phyloP scores from a whole-genome alignment of 139 green algal species.

The Haematococcus sp. region DNA sequence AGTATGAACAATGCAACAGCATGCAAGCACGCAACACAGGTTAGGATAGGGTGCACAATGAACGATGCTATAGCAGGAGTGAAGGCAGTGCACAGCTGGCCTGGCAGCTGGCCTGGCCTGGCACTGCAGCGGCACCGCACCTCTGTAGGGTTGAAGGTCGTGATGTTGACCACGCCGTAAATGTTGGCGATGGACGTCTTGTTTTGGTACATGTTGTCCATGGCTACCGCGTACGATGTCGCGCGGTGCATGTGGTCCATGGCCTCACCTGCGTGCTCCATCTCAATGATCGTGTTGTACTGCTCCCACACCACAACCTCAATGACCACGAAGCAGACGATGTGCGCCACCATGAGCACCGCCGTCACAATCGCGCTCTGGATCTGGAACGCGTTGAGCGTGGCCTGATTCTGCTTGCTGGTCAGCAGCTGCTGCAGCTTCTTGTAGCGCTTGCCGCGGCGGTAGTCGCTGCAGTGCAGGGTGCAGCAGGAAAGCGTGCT shows the following conservation, averaged over 20 bases:
- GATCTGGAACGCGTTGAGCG: not conserved
- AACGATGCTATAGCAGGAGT: too few species aligned
- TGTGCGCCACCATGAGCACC: constrained; percentile 27
- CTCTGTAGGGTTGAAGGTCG: too few species aligned
- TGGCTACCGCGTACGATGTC: constrained; percentile 4
- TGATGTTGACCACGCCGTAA: too few species aligned
- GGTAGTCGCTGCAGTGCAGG: not conserved
- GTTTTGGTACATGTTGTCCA: constrained; percentile 26
- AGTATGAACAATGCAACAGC: not conserved
- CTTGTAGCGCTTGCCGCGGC: constrained; percentile 6
- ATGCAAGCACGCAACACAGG: not conserved
- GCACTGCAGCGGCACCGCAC: too few species aligned
- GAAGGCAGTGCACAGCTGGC: not conserved
- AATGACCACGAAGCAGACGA: constrained; percentile 23
- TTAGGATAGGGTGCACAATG: constrained; percentile 3
- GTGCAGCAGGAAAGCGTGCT: too few species aligned
- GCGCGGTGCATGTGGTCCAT: constrained; percentile 5
- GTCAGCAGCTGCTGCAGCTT: constrained; percentile 10
- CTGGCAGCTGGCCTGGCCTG: not conserved
- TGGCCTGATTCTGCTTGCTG: constrained; percentile 4
- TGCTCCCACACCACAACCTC: constrained; percentile 21
- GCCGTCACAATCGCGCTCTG: constrained; percentile 10
- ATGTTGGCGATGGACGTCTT: not conserved
- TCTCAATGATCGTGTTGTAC: constrained; percentile 24
- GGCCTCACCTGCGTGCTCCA: constrained; percentile 19